Conservation (phyloP, 2,329 filamentous ascomycete genomes). For the Colletotrichum lentis region DNA sequence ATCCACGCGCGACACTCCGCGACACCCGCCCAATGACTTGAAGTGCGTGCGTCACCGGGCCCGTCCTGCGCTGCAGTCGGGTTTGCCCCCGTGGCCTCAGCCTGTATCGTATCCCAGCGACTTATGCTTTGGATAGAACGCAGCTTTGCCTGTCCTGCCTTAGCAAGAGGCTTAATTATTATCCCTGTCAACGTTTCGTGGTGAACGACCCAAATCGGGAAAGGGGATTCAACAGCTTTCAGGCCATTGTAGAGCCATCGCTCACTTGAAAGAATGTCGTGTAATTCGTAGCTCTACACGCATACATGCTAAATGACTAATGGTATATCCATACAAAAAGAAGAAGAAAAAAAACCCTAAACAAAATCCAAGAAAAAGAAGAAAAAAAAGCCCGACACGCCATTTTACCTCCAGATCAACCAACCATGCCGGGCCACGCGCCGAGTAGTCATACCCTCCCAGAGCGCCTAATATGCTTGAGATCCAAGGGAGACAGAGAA, state of each 20-base stretch:
- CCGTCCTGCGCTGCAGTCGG: no score
- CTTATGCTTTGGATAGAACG: neutral
- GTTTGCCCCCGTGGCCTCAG: no score
- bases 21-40: no score
- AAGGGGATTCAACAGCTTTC: no score
- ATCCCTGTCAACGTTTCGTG: no score
- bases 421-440: neutral
- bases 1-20: neutral
- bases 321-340: constrained; percentile 20
- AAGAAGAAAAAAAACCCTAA: neutral
- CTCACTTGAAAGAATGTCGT: neutral
- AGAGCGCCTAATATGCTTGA: constrained; percentile 15
- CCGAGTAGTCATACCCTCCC: neutral
- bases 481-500: neutral
- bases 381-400: neutral
- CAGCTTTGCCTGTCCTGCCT: no score
- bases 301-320: no score
- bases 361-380: no score
- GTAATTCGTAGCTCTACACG: constrained; percentile 1
- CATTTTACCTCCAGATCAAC: neutral
- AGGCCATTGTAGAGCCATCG: no score
- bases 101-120: neutral
- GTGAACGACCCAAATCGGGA: no score
- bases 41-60: neutral
- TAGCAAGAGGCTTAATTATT: no score